phyloP scores from a whole-genome alignment of 257 asterid genomes.

The Gentiana straminea region DNA sequence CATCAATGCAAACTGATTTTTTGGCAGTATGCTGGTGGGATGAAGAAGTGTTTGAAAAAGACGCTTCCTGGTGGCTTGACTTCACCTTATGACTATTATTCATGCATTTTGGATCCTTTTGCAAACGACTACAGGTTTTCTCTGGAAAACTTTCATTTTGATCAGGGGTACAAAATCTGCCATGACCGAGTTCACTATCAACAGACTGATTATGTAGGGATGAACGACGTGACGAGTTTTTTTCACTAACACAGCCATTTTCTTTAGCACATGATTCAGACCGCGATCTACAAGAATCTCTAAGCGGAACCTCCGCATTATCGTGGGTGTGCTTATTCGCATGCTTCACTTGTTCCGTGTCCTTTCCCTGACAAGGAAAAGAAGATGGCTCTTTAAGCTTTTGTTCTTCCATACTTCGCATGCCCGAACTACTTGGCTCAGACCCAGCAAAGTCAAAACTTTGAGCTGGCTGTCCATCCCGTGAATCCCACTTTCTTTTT shows the following conservation, averaged over 20 bases:
- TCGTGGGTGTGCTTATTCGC: slow-evolving; percentile 8
- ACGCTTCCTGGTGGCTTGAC: slow-evolving; percentile 13
- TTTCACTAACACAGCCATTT: slow-evolving; percentile 12
- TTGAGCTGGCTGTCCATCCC: slow-evolving; percentile 23
- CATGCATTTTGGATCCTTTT: slow-evolving; percentile 3
- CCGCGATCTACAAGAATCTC: slow-evolving; percentile 15
- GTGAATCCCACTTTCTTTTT: slow-evolving; percentile 35
- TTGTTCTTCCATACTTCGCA: slow-evolving; percentile 10
- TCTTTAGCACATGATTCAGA: slow-evolving; percentile 2
- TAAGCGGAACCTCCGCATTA: slow-evolving; percentile 8
- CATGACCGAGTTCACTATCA: slow-evolving; percentile 11
- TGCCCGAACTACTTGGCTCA: slow-evolving; percentile 23
- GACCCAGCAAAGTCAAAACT: slow-evolving; percentile 14
- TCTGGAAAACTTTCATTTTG: slow-evolving; percentile 12
- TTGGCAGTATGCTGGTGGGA: slow-evolving; percentile 2
- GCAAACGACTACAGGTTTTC: slow-evolving; percentile 1
- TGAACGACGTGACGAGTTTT: slow-evolving; percentile 10
- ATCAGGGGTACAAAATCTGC: slow-evolving; percentile 6
- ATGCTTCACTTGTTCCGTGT: slow-evolving; percentile 10
- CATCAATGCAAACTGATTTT: slow-evolving; percentile 6
- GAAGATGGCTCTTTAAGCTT: slow-evolving; percentile 6
- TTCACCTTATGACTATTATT: slow-evolving; percentile 11
- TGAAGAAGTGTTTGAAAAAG: slow-evolving; percentile 7
- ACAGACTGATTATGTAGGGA: slow-evolving; percentile 10
- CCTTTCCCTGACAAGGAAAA: slow-evolving; percentile 9